Conservation (phyloP, 257 asterid genomes). For the Scutellaria galericulata region DNA sequence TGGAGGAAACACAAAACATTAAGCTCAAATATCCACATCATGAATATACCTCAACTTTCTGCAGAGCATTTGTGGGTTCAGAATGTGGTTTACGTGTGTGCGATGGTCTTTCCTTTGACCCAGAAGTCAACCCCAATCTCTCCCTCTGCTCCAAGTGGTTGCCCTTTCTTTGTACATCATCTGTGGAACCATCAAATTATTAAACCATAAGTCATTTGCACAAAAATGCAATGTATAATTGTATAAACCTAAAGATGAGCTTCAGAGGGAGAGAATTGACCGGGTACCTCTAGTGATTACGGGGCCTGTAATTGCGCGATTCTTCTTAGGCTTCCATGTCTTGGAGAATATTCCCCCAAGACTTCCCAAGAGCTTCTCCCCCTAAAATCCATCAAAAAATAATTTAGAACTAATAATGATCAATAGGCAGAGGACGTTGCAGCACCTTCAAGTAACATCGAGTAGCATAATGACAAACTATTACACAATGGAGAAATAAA, state of each 20-base stretch:
- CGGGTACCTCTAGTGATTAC: slow-evolving; percentile 55
- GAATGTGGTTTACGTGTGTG: slow-evolving; percentile 49
- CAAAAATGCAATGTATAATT: slow-evolving; percentile 5
- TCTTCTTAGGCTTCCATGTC: slow-evolving; percentile 94
- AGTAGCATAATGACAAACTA: slow-evolving; percentile 3
- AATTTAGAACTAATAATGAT: slow-evolving; percentile 26
- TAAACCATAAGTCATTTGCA: slow-evolving; percentile 24
- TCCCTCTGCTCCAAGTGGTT: slow-evolving; percentile 92
- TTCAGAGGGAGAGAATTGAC: slow-evolving; percentile 20
- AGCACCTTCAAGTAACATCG: slow-evolving; percentile 9
- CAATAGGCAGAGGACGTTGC: not conserved
- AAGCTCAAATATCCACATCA: slow-evolving; percentile 3
- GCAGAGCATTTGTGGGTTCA: slow-evolving; percentile 71
- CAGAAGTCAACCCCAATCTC: slow-evolving; percentile 75
- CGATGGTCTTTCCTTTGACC: slow-evolving; percentile 57
- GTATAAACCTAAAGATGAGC: slow-evolving; percentile 7
- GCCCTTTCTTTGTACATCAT: slow-evolving; percentile 73
- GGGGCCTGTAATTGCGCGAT: slow-evolving; percentile 73
- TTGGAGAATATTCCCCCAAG: slow-evolving; percentile 91
- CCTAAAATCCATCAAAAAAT: slow-evolving; percentile 54
- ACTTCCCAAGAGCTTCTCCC: slow-evolving; percentile 94
- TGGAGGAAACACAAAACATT: not conserved
- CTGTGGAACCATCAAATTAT: slow-evolving; percentile 47
- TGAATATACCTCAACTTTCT: slow-evolving; percentile 80
- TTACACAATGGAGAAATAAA: not conserved